A percentile compares a stretch with the other conserved stretches of the same genome.
These are phyloP conservation scores for Talaromyces ruber DNA, from an alignment of 495 filamentous ascomycete species.

Conservation along the genomic window DNA sequence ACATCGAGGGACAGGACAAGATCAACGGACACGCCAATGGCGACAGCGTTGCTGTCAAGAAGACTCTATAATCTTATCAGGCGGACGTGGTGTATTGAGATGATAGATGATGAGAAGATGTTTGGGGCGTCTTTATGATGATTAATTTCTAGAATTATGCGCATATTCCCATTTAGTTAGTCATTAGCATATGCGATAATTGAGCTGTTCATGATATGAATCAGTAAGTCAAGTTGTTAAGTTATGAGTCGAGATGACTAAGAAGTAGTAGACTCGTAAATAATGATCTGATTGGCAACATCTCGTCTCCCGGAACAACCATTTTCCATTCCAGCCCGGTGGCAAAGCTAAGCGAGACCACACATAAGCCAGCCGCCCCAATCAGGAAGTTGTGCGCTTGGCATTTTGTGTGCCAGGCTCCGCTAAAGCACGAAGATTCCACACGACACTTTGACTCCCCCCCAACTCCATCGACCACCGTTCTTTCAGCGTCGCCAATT, in stretches of 20 bases:
- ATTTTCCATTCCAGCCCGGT: background rate
- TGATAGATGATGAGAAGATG: background rate
- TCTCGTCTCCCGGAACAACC: background rate
- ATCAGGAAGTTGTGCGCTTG: constrained; percentile 13
- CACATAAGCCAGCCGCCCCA: constrained; percentile 14
- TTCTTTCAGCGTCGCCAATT: constrained; percentile 19
- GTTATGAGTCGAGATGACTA: background rate
- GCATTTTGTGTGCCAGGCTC: background rate
- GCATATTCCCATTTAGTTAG: background rate
- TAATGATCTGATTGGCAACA: constrained; percentile 19
- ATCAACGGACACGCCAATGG: constrained; percentile 16
- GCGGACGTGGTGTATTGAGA: background rate
- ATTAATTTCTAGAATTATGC: background rate
- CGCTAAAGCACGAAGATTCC: background rate
- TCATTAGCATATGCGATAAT: background rate
- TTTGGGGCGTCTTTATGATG: background rate
- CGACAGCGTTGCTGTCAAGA: constrained; percentile 7
- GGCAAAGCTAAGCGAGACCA: constrained; percentile 32
- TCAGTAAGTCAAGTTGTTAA: too few species aligned
- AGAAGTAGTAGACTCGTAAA: background rate
- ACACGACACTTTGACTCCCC: background rate
- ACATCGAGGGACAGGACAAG: constrained; percentile 21
- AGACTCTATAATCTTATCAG: constrained; percentile 14
- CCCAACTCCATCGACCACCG: constrained; percentile 31
- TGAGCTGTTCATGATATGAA: background rate